These are phyloP conservation scores for Favolaschia claudopus DNA, from an alignment of 768 basidiomycete species.

Conservation along the genomic window DNA sequence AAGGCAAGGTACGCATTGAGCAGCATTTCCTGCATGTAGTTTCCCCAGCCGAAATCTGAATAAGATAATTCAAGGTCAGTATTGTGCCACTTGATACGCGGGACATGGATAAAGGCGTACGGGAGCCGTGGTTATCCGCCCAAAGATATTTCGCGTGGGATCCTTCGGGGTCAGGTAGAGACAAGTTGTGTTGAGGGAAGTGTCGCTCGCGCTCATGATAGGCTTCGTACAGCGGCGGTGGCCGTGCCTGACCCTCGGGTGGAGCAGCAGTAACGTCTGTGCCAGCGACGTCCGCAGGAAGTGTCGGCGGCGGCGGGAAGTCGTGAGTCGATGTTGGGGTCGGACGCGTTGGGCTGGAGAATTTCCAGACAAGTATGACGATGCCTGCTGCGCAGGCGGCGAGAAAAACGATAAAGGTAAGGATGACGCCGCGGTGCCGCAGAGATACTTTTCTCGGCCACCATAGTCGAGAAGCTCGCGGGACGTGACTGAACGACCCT, in stretches of 20 bases:
- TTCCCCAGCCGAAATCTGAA: slow-evolving; percentile 66
- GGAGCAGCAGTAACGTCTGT: too few relatives aligned
- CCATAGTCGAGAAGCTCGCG: too few relatives aligned
- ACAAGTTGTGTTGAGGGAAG: slow-evolving; percentile 54
- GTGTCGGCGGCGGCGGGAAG: slow-evolving; percentile 9
- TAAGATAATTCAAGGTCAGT: slow-evolving; percentile 28
- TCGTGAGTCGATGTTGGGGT: too few relatives aligned
- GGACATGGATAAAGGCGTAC: slow-evolving; percentile 48
- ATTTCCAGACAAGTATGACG: too few relatives aligned
- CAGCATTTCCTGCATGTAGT: slow-evolving; percentile 65
- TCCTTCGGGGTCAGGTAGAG: slow-evolving; percentile 49
- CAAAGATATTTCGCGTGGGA: slow-evolving; percentile 53
- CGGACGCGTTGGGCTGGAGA: too few relatives aligned
- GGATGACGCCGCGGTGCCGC: too few relatives aligned
- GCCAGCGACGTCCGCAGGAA: too few relatives aligned
- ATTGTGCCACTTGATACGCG: slow-evolving; percentile 33
- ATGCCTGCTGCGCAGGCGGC: too few relatives aligned
- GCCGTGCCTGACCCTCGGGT: too few relatives aligned
- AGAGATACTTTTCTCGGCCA: too few relatives aligned
- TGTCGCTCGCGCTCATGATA: slow-evolving; percentile 52
- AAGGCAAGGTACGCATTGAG: slow-evolving; percentile 59
- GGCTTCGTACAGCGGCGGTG: slow-evolving; percentile 54
- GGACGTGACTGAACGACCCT: too few relatives aligned
- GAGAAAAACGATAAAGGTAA: too few relatives aligned
- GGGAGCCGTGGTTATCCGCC: slow-evolving; percentile 54